These are phyloP conservation scores for Capsicum baccatum DNA, from an alignment of 257 asterid genomes.

Conservation along the genomic window DNA sequence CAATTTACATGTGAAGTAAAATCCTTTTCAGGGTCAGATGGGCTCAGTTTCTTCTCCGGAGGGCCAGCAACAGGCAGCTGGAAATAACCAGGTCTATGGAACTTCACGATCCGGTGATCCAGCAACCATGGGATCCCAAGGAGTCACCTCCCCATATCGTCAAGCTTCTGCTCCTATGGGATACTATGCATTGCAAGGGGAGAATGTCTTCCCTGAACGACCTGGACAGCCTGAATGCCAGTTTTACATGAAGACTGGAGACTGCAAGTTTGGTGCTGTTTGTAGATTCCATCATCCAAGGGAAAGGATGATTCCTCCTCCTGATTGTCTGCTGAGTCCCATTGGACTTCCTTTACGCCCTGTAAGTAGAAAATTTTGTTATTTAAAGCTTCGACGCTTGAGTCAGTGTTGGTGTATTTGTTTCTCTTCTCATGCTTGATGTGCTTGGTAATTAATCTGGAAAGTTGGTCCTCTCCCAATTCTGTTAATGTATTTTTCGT, in stretches of 20 bases:
- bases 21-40: constrained; percentile 70
- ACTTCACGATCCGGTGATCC: constrained; percentile 57
- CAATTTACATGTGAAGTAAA: constrained; percentile 24
- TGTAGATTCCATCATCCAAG: constrained; percentile 97
- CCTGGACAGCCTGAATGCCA: constrained; percentile 97
- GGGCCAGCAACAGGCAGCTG: constrained; percentile 62
- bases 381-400: background rate
- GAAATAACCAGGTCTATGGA: constrained; percentile 60
- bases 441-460: background rate
- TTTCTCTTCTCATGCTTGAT: constrained; percentile 27
- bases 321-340: constrained; percentile 87
- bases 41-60: constrained; percentile 79
- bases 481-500: background rate
- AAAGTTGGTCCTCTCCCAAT: background rate
- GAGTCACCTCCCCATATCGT: constrained; percentile 50
- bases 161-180: constrained; percentile 69
- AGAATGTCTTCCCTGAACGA: constrained; percentile 89
- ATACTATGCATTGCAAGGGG: constrained; percentile 76
- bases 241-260: constrained; percentile 96
- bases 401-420: background rate
- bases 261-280: constrained; percentile 92
- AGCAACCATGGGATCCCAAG: constrained; percentile 58
- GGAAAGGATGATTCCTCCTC: constrained; percentile 79
- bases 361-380: constrained; percentile 55
- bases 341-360: constrained; percentile 92